Evolutionary conservation across 768 basidiomycete species (phyloP).

Genomic region (Paxillus involutus): DNA sequence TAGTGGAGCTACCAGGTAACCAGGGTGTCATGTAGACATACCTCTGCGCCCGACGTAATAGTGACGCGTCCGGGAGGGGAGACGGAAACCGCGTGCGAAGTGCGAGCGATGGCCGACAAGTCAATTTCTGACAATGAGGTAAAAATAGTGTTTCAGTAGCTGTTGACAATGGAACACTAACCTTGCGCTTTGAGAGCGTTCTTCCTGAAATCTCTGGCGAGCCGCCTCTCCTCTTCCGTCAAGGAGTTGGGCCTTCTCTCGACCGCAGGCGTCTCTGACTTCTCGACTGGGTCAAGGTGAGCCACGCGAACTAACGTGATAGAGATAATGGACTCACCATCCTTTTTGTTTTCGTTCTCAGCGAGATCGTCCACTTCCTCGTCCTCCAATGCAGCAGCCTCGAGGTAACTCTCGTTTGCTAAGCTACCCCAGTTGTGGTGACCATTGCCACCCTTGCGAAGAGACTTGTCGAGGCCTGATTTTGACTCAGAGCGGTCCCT

Average conservation of each 20-base stretch:
- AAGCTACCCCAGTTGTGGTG: constrained; percentile 85
- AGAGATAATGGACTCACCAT: constrained; percentile 11
- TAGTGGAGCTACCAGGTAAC: background rate
- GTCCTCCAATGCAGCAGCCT: constrained; percentile 58
- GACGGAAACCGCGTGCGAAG: constrained; percentile 67
- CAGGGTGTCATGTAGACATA: background rate
- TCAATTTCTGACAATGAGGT: constrained; percentile 41
- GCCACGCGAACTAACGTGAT: constrained; percentile 1
- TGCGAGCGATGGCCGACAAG: constrained; percentile 79
- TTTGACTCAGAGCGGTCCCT: constrained; percentile 81
- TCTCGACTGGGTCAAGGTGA: constrained; percentile 18
- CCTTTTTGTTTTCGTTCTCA: constrained; percentile 23
- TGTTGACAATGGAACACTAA: constrained; percentile 18
- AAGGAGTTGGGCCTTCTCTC: constrained; percentile 42
- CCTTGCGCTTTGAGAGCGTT: constrained; percentile 65
- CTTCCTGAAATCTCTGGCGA: constrained; percentile 69
- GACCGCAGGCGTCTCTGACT: constrained; percentile 30
- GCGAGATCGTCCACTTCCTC: constrained; percentile 45
- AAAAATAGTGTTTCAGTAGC: background rate
- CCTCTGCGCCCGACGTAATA: constrained; percentile 19
- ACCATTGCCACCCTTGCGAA: constrained; percentile 80
- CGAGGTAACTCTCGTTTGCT: constrained; percentile 60
- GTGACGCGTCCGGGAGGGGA: constrained; percentile 39
- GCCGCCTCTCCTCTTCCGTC: constrained; percentile 64
- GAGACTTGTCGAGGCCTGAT: constrained; percentile 67